These are phyloP conservation scores for Gonium pectorale DNA, from an alignment of 139 green algal genomes.

Conservation along the genomic window DNA sequence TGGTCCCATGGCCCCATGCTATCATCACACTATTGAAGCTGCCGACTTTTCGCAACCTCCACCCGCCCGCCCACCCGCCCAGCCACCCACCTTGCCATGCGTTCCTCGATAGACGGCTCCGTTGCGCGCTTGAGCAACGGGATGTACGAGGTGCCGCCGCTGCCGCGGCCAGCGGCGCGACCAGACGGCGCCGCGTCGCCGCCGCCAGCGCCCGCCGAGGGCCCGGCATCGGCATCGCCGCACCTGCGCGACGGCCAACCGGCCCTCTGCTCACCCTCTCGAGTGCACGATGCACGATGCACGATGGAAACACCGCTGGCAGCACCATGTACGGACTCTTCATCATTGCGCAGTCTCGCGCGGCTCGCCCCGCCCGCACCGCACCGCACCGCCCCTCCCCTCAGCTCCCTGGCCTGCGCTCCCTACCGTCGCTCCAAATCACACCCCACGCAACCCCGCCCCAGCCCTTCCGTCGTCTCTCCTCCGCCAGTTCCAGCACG, in stretches of 20 bases:
- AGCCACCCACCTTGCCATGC: constrained; percentile 50
- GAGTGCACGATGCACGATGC: background rate
- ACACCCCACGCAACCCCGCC: background rate
- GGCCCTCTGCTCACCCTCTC: too few species aligned
- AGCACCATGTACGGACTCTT: too few species aligned
- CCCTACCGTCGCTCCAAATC: background rate
- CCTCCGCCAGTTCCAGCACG: too few species aligned
- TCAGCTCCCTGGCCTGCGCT: constrained; percentile 36
- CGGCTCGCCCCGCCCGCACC: too few species aligned
- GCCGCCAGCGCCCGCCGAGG: background rate
- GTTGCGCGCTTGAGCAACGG: constrained; percentile 61
- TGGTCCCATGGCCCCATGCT: too few species aligned
- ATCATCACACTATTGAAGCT: too few species aligned
- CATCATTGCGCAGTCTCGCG: too few species aligned
- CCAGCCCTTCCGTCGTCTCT: background rate
- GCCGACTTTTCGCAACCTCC: too few species aligned
- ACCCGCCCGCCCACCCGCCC: background rate
- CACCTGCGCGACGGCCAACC: too few species aligned
- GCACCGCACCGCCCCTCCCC: too few species aligned
- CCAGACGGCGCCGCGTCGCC: background rate
- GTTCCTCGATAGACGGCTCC: constrained; percentile 74
- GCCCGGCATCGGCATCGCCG: background rate
- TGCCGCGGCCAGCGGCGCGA: background rate
- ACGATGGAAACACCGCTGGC: background rate
- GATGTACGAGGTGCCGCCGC: constrained; percentile 44